These are phyloP conservation scores for Chlorella sp. DNA, from an alignment of 139 green algal genomes.

Conservation along the genomic window DNA sequence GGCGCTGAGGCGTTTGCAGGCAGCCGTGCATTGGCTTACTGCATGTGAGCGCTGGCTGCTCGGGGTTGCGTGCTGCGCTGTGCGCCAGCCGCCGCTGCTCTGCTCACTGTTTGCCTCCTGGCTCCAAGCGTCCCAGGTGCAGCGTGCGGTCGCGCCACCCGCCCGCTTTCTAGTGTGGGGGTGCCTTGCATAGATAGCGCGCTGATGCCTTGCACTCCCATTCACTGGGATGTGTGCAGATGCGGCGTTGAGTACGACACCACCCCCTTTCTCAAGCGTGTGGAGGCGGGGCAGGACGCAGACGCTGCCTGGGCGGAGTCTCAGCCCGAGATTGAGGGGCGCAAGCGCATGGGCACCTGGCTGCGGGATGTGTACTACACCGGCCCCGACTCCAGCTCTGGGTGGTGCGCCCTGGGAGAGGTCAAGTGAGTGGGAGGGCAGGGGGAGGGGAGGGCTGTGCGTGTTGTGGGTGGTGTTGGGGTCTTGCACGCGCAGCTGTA, in stretches of 20 bases:
- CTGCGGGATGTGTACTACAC: constrained; percentile 59
- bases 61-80: no score
- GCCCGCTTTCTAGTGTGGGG: no score
- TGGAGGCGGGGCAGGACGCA: constrained; percentile 64
- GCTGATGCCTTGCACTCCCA: not conserved
- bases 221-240: constrained; percentile 30
- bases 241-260: constrained; percentile 80
- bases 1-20: no score
- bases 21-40: no score
- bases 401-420: constrained; percentile 65
- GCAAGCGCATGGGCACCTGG: constrained; percentile 56
- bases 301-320: constrained; percentile 61
- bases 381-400: constrained; percentile 49
- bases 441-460: no score
- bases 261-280: constrained; percentile 70
- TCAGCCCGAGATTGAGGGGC: constrained; percentile 57
- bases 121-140: no score
- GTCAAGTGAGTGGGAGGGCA: constrained; percentile 47
- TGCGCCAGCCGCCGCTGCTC: no score
- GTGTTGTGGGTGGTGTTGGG: not conserved
- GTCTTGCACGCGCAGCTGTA: no score
- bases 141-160: no score
- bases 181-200: not conserved
- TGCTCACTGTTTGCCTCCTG: no score
- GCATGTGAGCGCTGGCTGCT: no score